phyloP scores from a whole-genome alignment of 345 rosid genomes.

The Geranium rotundifolium region DNA sequence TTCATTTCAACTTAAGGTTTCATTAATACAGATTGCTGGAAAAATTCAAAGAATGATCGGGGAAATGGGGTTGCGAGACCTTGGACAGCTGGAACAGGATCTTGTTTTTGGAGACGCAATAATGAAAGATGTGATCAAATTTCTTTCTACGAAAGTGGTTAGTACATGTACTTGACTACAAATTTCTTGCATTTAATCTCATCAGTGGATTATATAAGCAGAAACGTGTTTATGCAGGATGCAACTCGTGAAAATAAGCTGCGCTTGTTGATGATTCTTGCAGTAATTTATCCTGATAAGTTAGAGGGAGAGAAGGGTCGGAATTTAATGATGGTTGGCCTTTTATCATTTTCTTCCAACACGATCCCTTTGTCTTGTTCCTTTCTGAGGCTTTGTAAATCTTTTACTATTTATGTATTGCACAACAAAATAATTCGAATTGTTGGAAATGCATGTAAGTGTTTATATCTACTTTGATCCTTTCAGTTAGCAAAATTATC shows the following conservation, averaged over 20 bases:
- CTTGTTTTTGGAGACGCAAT: conserved; percentile 99
- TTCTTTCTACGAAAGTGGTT: conserved; percentile 75
- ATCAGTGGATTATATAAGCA: neutral
- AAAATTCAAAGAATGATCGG: conserved; percentile 74
- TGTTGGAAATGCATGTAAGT: neutral
- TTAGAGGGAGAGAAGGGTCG: conserved; percentile 90
- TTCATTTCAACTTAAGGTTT: conserved; percentile 8
- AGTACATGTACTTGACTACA: conserved; percentile 3
- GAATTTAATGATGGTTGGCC: conserved; percentile 78
- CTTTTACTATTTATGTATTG: neutral
- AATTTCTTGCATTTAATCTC: neutral
- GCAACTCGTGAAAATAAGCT: conserved; percentile 86
- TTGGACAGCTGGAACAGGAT: conserved; percentile 96
- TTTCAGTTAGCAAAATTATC: conserved; percentile 74
- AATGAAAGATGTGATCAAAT: conserved; percentile 81
- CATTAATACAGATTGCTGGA: conserved; percentile 71
- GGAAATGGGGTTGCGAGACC: conserved; percentile 75
- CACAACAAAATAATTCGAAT: no score
- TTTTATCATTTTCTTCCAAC: neutral
- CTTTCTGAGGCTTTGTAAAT: no score
- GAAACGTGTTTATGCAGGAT: conserved; percentile 45
- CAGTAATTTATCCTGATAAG: conserved; percentile 88
- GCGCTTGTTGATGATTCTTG: conserved; percentile 92
- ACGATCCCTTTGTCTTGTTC: no score
- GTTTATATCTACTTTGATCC: neutral